Evolutionary conservation across 768 basidiomycete genomes (phyloP).

Genomic region (Serendipita indica): DNA sequence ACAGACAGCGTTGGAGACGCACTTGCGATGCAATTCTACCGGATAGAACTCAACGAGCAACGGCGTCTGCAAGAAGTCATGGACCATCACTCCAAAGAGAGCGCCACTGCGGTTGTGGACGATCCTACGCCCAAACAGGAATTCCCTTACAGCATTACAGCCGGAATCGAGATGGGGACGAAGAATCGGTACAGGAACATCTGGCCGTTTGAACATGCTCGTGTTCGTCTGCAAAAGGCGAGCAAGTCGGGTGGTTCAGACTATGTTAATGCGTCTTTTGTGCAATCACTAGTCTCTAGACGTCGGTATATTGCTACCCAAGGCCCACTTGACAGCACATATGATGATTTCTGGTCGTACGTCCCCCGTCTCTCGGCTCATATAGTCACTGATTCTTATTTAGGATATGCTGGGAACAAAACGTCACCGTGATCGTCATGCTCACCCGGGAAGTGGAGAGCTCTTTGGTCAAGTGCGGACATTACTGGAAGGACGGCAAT

Average conservation of each 20-base stretch:
- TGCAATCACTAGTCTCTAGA: slow-evolving; percentile 70
- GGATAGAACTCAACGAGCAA: slow-evolving; percentile 84
- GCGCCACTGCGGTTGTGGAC: neutral
- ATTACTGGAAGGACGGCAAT: slow-evolving; percentile 54
- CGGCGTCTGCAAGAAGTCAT: slow-evolving; percentile 76
- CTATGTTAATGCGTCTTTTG: slow-evolving; percentile 90
- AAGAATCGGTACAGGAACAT: slow-evolving; percentile 97
- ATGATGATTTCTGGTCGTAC: slow-evolving; percentile 87
- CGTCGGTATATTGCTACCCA: slow-evolving; percentile 91
- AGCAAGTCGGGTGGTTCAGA: slow-evolving; percentile 44
- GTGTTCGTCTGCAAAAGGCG: slow-evolving; percentile 49
- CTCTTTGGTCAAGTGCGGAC: slow-evolving; percentile 75
- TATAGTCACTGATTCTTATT: neutral
- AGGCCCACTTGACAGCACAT: slow-evolving; percentile 82
- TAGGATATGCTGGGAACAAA: slow-evolving; percentile 86
- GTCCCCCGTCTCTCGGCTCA: slow-evolving; percentile 20
- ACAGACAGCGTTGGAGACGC: slow-evolving; percentile 59
- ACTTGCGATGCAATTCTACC: slow-evolving; percentile 86
- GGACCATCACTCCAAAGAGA: slow-evolving; percentile 71
- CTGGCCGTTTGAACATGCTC: slow-evolving; percentile 93
- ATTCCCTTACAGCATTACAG: slow-evolving; percentile 88
- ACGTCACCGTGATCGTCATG: slow-evolving; percentile 92
- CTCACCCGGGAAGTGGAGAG: slow-evolving; percentile 86
- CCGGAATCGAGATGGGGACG: slow-evolving; percentile 84
- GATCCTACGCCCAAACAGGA: slow-evolving; percentile 18